Evolutionary conservation across 2,329 filamentous ascomycete species (phyloP).

Genomic region (Penicillium concentricum): DNA sequence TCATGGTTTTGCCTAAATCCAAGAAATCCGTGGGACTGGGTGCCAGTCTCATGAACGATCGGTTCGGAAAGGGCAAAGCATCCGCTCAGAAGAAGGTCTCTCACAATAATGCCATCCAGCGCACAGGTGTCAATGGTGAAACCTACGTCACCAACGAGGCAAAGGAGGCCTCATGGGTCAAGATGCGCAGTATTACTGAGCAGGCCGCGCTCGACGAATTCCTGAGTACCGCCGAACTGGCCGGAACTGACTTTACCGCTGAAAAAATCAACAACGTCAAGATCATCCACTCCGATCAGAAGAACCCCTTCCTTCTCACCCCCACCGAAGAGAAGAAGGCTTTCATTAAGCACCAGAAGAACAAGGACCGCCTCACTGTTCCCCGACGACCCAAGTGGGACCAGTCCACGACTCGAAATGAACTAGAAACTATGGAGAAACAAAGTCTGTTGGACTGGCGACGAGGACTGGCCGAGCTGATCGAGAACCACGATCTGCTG

Average conservation of each 20-base stretch:
- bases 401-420: constrained; percentile 73
- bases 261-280: constrained; percentile 99
- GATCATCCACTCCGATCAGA: constrained; percentile 95
- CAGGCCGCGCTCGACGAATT: constrained; percentile 97
- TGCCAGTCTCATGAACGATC: constrained; percentile 97
- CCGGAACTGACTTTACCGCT: constrained; percentile 97
- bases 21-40: constrained; percentile 94
- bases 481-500: constrained; percentile 89
- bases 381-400: constrained; percentile 90
- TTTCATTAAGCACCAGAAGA: constrained; percentile 77
- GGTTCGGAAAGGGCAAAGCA: constrained; percentile 91
- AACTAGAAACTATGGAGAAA: constrained; percentile 77
- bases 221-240: constrained; percentile 88
- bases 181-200: constrained; percentile 98
- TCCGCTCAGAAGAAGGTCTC: constrained; percentile 73
- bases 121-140: constrained; percentile 72
- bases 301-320: constrained; percentile 89
- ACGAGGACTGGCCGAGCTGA: constrained; percentile 82
- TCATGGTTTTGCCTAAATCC: constrained; percentile 81
- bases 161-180: constrained; percentile 93
- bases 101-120: constrained; percentile 65
- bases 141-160: constrained; percentile 88
- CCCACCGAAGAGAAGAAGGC: constrained; percentile 77
- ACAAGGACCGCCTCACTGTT: constrained; percentile 77
- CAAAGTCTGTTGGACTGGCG: constrained; percentile 85